Percentiles rank a stretch among this genome's conserved stretches.
Conservation (phyloP, 108 stramenopile genomes). For the Pseudonitzschia delicatissima region DNA sequence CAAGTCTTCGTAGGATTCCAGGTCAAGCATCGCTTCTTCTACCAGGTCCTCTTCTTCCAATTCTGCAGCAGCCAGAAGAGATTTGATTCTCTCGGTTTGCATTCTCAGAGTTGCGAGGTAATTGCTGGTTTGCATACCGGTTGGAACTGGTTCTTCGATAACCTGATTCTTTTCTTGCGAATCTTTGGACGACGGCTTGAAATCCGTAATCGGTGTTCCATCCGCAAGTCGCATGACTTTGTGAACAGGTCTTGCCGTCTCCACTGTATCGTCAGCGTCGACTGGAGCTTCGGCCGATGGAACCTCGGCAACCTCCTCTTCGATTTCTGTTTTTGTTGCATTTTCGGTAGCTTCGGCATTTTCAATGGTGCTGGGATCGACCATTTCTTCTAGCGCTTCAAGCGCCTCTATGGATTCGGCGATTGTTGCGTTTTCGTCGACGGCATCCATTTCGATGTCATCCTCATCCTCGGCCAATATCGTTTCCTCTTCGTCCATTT, state of each 20-base stretch:
- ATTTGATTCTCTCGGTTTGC: slow-evolving; percentile 1
- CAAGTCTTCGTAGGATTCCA: slow-evolving; percentile 1
- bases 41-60: neutral
- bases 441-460: neutral
- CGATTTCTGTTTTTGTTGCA: neutral
- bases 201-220: no score
- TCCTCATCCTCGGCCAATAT: neutral
- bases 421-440: neutral
- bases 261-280: neutral
- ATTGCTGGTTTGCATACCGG: slow-evolving; percentile 12
- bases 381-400: no score
- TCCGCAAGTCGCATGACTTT: slow-evolving; percentile 19
- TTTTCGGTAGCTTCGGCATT: no score
- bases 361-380: no score
- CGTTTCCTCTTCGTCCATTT: neutral
- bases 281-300: neutral
- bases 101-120: slow-evolving; percentile 19
- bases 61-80: slow-evolving; percentile 1
- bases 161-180: slow-evolving; percentile 1
- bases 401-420: no score
- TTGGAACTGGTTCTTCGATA: slow-evolving; percentile 9
- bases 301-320: neutral
- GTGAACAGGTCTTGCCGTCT: slow-evolving; percentile 14
- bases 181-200: neutral
- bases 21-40: slow-evolving; percentile 4